These are phyloP conservation scores for Oleoguttula mirabilis DNA, from an alignment of 495 filamentous ascomycete species.

Conservation along the genomic window DNA sequence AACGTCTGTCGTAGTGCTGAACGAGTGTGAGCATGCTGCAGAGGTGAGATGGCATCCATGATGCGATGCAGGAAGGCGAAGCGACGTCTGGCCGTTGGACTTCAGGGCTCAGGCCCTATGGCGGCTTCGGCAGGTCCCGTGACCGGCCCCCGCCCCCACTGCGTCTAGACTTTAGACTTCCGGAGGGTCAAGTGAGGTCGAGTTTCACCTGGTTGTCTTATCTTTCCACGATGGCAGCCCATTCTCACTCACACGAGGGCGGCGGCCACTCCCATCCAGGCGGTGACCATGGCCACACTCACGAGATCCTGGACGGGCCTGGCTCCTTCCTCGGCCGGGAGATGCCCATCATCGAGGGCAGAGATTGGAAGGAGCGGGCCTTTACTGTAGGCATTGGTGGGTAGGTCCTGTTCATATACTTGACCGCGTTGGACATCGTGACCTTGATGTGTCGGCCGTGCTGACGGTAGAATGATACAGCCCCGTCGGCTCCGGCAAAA, in stretches of 20 bases:
- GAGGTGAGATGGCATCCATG: not conserved
- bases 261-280: conserved; percentile 36
- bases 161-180: not conserved
- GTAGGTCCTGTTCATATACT: conserved; percentile 40
- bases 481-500: conserved; percentile 95
- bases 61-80: not conserved
- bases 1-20: no score
- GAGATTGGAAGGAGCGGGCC: conserved; percentile 80
- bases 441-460: not conserved
- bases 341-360: conserved; percentile 78
- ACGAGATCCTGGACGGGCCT: conserved; percentile 91
- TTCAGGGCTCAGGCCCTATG: no score
- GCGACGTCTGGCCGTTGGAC: not conserved
- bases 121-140: no score
- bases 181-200: not conserved
- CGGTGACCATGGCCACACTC: conserved; percentile 82
- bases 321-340: conserved; percentile 84
- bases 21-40: not conserved
- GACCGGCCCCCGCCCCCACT: no score
- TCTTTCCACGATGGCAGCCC: conserved; percentile 6
- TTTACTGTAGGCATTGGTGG: conserved; percentile 96
- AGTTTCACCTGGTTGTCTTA: not conserved
- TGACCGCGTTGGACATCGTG: not conserved
- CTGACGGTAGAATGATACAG: conserved; percentile 34
- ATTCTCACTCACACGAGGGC: conserved; percentile 50